Base-by-base conservation (phyloP, 805 yeast species). In the Brettanomyces sp. region DNA sequence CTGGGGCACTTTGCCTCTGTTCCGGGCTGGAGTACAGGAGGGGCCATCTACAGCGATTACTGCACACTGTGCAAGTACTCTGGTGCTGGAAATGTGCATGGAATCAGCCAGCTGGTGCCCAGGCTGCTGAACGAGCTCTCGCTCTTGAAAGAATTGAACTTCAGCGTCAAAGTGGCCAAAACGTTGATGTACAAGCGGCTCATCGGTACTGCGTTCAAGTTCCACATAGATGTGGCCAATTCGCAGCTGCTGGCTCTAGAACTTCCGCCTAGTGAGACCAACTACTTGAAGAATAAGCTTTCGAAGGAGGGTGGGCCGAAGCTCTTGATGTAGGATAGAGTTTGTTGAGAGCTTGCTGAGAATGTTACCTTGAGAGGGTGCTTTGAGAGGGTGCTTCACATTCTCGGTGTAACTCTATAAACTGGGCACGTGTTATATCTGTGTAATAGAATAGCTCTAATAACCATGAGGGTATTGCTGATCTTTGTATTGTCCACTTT, bases 11-110 rank as follows among this genome's bases (percentile, higher is more conserved):
- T 82, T 81, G 11, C 63, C 60, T 35, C 55, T 56, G 46, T 61
- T 58, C 23, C 74, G 3, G 67, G 66, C 36, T 82, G 85, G 83
- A 62, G 67, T 21, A 62, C 61, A 30, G 85, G 86, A 1, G 77
- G 83, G 25, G 81, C 76, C 0, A 65, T 83, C 4, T 85, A 76
- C 57, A 66, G 68, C 34, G 68, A 69, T 33, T 85, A 74, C 55
- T 54, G 80, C 36, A 59, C 64, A 11, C 48, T 74, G 32, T 43
- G 56, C 22, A 42, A 45, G 30, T 44, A 56, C 25, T 41, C 44
- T 24, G 23, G 13, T 5, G 9, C 22, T 13, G 45, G 35, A 3
- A 33, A 42, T 24, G 14, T 8, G 3, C 33, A 42, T 3, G 55
- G 59, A n/a, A 39, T 58, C 5, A 42, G 41, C 18, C 46, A 52